Evolutionary conservation across 768 basidiomycete genomes (phyloP).

Genomic region (Boletus sensibilis): DNA sequence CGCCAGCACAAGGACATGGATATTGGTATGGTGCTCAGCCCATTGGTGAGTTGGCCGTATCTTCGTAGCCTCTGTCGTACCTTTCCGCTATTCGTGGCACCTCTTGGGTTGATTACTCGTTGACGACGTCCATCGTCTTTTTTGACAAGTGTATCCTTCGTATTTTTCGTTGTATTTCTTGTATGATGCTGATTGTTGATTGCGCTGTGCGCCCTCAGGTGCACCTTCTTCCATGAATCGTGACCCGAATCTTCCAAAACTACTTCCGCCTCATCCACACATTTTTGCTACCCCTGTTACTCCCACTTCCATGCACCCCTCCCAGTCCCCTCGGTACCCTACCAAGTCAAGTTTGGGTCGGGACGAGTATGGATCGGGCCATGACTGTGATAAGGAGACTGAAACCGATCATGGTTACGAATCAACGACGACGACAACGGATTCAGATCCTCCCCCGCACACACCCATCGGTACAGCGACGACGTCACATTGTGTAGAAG

Average conservation of each 20-base stretch:
- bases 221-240: conserved; percentile 10
- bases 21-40: conserved; percentile 23
- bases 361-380: conserved; percentile 4
- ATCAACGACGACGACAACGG: conserved; percentile 27
- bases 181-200: conserved; percentile 11
- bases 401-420: conserved; percentile 29
- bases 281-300: background rate
- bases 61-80: background rate
- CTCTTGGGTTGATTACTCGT: background rate
- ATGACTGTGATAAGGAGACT: conserved; percentile 20
- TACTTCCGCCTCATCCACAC: conserved; percentile 5
- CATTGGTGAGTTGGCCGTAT: conserved; percentile 18
- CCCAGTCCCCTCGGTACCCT: conserved; percentile 1
- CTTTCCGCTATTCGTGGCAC: background rate
- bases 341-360: conserved; percentile 1
- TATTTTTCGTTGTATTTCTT: background rate
- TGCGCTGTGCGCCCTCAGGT: conserved; percentile 12
- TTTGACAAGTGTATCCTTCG: background rate
- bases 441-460: conserved; percentile 27
- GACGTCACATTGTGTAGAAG: conserved; percentile 4
- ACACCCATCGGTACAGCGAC: conserved; percentile 21
- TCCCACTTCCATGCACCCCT: background rate
- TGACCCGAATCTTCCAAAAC: conserved; percentile 8
- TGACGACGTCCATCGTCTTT: background rate
- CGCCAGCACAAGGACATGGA: conserved; percentile 16